Conservation (phyloP, 2,329 filamentous ascomycete species). For the Scortechinia acanthostroma region DNA sequence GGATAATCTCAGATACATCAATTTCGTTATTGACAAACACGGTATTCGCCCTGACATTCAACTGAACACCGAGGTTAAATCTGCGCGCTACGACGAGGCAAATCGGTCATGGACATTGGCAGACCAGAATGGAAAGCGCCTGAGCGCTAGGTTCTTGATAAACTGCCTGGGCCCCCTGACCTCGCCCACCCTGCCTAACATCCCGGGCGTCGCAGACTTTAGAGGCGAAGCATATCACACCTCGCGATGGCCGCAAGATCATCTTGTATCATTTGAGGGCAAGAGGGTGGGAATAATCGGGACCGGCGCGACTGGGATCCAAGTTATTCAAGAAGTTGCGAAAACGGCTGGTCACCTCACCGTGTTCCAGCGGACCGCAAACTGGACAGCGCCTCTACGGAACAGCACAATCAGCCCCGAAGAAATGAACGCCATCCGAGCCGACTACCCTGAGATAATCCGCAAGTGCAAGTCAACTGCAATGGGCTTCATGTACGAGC, state of each 20-base stretch:
- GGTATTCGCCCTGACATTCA: slow-evolving; percentile 20
- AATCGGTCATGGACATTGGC: slow-evolving; percentile 15
- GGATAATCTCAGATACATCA: slow-evolving; percentile 28
- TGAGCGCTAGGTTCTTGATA: slow-evolving; percentile 14
- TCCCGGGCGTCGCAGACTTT: slow-evolving; percentile 17
- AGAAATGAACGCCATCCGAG: slow-evolving; percentile 15
- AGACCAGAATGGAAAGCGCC: slow-evolving; percentile 11
- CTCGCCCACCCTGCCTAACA: slow-evolving; percentile 20
- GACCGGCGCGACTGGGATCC: slow-evolving; percentile 17
- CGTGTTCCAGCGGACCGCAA: slow-evolving; percentile 15
- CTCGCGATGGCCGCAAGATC: slow-evolving; percentile 12
- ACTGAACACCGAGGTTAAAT: slow-evolving; percentile 16
- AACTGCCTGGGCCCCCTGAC: slow-evolving; percentile 17
- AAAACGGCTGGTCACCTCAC: slow-evolving; percentile 7
- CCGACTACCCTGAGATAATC: slow-evolving; percentile 19
- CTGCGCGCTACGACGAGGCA: slow-evolving; percentile 14
- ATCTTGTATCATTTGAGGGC: slow-evolving; percentile 6
- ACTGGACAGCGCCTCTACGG: slow-evolving; percentile 15
- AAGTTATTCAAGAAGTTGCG: slow-evolving; percentile 16
- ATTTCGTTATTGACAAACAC: slow-evolving; percentile 24
- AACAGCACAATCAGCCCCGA: slow-evolving; percentile 14
- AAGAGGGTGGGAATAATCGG: slow-evolving; percentile 18
- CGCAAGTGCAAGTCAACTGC: slow-evolving; percentile 11
- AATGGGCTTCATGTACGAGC: slow-evolving; percentile 17
- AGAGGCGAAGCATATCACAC: slow-evolving; percentile 15